These are phyloP conservation scores for Cystobasidium pallidum DNA, from an alignment of 1,284 basidiomycete genomes.

Conservation along the genomic window DNA sequence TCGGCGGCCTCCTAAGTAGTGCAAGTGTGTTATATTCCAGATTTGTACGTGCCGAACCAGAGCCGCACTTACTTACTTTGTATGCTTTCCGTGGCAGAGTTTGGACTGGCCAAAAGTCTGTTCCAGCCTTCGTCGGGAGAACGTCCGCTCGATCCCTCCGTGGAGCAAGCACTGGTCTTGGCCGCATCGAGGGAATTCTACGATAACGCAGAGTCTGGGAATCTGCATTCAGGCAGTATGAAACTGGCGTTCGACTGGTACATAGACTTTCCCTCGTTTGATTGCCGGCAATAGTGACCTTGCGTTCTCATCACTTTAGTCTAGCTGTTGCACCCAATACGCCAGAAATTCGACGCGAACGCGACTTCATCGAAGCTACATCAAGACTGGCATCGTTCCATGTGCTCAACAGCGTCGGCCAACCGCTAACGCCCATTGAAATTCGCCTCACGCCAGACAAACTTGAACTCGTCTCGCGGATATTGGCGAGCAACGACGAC, in stretches of 20 bases:
- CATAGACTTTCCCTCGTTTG: slow-evolving; percentile 50
- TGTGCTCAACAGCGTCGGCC: slow-evolving; percentile 70
- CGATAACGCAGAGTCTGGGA: slow-evolving; percentile 84
- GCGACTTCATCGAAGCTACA: slow-evolving; percentile 92
- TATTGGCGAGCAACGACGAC: slow-evolving; percentile 77
- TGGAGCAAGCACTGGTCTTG: slow-evolving; percentile 77
- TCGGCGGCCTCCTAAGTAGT: slow-evolving; percentile 77
- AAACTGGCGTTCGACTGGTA: slow-evolving; percentile 93
- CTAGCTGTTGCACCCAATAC: slow-evolving; percentile 72
- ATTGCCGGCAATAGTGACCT: background rate
- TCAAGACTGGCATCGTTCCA: slow-evolving; percentile 81
- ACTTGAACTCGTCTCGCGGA: slow-evolving; percentile 72
- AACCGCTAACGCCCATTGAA: slow-evolving; percentile 81
- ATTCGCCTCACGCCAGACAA: slow-evolving; percentile 85
- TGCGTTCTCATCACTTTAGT: slow-evolving; percentile 59
- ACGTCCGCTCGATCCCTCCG: slow-evolving; percentile 62
- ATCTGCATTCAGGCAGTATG: slow-evolving; percentile 90
- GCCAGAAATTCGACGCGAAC: slow-evolving; percentile 68
- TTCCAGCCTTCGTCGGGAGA: slow-evolving; percentile 64
- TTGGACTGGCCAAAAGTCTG: slow-evolving; percentile 72
- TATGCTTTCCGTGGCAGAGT: slow-evolving; percentile 64
- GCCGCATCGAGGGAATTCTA: slow-evolving; percentile 83
- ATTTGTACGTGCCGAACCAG: too few species aligned
- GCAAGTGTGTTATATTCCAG: slow-evolving; percentile 71
- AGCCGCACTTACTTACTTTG: too few species aligned